Conservation (phyloP, 345 rosid genomes). For the Lagerstroemia speciosa region DNA sequence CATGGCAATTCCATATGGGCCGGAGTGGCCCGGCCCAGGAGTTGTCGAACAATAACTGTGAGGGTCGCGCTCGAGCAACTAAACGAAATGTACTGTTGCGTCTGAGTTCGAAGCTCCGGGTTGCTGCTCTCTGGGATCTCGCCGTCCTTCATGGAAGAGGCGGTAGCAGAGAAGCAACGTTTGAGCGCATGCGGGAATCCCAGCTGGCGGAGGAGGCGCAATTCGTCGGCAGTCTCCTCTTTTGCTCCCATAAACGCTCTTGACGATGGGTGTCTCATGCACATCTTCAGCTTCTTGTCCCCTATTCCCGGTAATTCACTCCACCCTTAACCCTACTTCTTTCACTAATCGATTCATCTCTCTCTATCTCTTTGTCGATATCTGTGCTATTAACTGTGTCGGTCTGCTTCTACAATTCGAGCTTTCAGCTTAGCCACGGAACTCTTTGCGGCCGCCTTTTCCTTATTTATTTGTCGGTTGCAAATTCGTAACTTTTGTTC, state of each 20-base stretch:
- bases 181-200: background rate
- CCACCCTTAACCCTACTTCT: conserved; percentile 1
- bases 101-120: background rate
- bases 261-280: conserved; percentile 99
- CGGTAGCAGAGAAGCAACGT: conserved; percentile 3
- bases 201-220: conserved; percentile 7
- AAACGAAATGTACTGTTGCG: too few relatives aligned
- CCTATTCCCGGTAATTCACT: conserved; percentile 66
- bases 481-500: background rate
- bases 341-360: background rate
- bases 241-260: conserved; percentile 51
- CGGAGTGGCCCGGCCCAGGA: background rate
- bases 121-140: background rate
- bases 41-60: background rate
- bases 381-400: background rate
- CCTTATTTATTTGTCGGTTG: background rate
- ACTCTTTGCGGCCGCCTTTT: background rate
- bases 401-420: background rate
- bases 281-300: conserved; percentile 85
- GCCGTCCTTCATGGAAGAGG: conserved; percentile 3
- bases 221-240: conserved; percentile 11
- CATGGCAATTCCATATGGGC: too few relatives aligned
- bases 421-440: background rate
- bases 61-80: too few relatives aligned
- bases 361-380: background rate